These are phyloP conservation scores for Beauveria pseudobassiana DNA, from an alignment of 2,329 filamentous ascomycete genomes.

Conservation along the genomic window DNA sequence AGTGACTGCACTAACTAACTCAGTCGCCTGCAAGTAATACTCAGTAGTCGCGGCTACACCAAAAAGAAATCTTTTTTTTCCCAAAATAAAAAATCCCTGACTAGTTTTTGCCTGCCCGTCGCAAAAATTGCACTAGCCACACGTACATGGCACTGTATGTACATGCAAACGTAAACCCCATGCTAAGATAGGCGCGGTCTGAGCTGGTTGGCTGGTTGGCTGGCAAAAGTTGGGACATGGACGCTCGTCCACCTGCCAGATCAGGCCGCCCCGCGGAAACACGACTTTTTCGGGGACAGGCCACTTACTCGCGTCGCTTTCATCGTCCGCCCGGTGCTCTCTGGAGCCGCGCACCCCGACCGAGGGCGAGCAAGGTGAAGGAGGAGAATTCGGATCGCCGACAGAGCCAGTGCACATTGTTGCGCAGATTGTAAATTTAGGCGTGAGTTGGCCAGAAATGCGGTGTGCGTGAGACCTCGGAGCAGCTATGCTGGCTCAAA, in stretches of 20 bases:
- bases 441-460: neutral
- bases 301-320: constrained; percentile 6
- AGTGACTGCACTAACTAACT: too few species aligned
- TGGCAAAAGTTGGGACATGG: neutral
- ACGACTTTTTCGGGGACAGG: neutral
- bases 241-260: constrained; percentile 2
- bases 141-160: neutral
- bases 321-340: neutral
- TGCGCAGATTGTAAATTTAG: neutral
- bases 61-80: too few species aligned
- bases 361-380: neutral
- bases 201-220: neutral
- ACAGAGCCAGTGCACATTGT: neutral
- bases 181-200: constrained; percentile 7
- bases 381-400: neutral
- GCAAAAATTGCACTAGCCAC: neutral
- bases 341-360: neutral
- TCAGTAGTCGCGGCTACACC: too few species aligned
- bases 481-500: neutral
- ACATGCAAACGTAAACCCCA: neutral
- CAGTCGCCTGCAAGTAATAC: too few species aligned
- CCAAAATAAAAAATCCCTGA: neutral
- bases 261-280: constrained; percentile 2
- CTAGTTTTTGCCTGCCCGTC: neutral
- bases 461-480: neutral